Evolutionary conservation across 2,329 filamentous ascomycete species (phyloP), one percentile per base, ranked within the genome.

Genomic region (Fusarium paranaense): DNA sequence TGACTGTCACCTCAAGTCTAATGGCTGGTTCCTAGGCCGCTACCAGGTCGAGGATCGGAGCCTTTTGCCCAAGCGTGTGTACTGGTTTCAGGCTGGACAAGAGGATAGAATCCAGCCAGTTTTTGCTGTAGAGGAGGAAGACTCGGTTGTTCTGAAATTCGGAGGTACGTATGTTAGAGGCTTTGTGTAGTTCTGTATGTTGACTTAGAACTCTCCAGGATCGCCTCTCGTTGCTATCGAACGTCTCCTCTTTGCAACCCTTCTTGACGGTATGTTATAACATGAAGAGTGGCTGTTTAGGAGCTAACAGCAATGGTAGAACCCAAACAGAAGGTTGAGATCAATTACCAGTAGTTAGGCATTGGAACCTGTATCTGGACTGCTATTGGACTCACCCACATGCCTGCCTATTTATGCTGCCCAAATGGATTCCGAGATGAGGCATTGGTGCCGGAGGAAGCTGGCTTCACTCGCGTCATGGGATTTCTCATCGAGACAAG

Each of bases 1-100:
- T 11, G n/a, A 40, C 0, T 33, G 62, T 6, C 63, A 14, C 0
- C 57, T 73, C 0, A 11, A 62, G 5, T 71, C 66, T 16, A 64
- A 60, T 0, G 71, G 58, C 1, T 73, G 61, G 56, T 54, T 54
- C 18, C 11, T 73, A 38, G 71, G 71, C 2, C 71, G 71, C 1
- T 20, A 5, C 2, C 4, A 14, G 1, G 2, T 14, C 2, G 71
- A 74, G 11, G 67, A 74, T 2, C 16, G 2, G 1, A 72, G 71
- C 6, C 2, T 74, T 2, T 3, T 14, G 30, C 71, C 71, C 13
- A 73, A 73, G 35, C 37, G 11, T 1, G 30, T 74, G 5, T n/a
- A 52, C 0, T 74, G 71, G 71, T 56, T 57, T 8, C 37, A 0
- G 4, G 45, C 4, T 4, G 25, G 58, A 0, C 11, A 45, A 1